These are phyloP conservation scores for Paspalum vaginatum DNA, from an alignment of 176 grass and related monocot species.

Conservation along the genomic window DNA sequence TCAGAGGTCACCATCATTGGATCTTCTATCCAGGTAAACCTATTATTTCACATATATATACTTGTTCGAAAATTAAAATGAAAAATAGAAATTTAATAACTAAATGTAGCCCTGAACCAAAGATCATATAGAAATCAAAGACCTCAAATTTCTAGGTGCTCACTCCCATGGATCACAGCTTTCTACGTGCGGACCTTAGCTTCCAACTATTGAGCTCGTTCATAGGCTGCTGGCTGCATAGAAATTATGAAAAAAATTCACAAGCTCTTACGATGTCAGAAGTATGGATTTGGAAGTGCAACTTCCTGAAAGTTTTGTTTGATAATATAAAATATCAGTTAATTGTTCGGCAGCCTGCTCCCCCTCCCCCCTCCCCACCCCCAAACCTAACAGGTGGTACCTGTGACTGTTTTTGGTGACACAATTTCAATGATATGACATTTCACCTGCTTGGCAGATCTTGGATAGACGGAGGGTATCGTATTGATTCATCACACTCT, in stretches of 20 bases:
- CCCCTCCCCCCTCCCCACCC: too few species aligned
- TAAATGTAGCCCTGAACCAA: slow-evolving; percentile 5
- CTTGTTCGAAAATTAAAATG: not conserved
- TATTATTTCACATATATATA: slow-evolving; percentile 25
- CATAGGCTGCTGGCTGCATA: not conserved
- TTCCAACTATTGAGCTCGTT: not conserved
- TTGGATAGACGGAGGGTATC: slow-evolving; percentile 21
- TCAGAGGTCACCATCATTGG: slow-evolving; percentile 89
- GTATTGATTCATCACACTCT: not conserved
- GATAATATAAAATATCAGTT: slow-evolving; percentile 25
- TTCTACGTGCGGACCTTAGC: not conserved
- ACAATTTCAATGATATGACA: slow-evolving; percentile 21
- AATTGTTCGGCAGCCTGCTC: not conserved
- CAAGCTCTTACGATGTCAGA: not conserved
- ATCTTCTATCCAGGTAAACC: slow-evolving; percentile 87
- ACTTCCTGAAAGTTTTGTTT: slow-evolving; percentile 4
- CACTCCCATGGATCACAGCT: not conserved
- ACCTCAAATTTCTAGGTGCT: not conserved
- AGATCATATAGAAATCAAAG: slow-evolving; percentile 1
- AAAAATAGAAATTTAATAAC: not conserved
- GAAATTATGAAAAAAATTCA: slow-evolving; percentile 4
- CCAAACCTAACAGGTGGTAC: not conserved
- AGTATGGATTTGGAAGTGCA: not conserved
- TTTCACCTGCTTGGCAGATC: slow-evolving; percentile 30
- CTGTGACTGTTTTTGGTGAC: slow-evolving; percentile 13